Evolutionary conservation across 202 grass and related monocot species (phyloP), one percentile per base, ranked within the genome.

Genomic region (Zizania palustris): DNA sequence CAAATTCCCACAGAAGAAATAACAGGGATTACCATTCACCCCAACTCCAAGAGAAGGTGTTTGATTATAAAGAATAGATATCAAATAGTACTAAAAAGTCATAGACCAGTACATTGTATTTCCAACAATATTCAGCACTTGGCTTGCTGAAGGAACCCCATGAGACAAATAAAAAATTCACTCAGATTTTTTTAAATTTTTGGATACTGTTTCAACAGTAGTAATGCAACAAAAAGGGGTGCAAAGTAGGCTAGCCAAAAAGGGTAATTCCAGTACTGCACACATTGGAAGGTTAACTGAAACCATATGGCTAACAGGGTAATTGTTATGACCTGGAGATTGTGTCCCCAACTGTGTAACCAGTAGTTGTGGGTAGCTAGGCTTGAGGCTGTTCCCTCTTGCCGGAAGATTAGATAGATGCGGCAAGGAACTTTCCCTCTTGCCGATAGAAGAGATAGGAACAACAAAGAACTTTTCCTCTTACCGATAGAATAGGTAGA

Each of bases 61-160:
- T 36, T 33, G 5, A 36, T 55, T 42, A 64, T 21, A 22, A 65
- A 12, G 63, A 20, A 50, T 12, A 3, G 12, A 58, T 45, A 44
- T n/a, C 45, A 82, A 68, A 8, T 7, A 56, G 48, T 3, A 60
- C 41, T 34, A 6, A 20, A 6, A 20, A 75, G 48, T 28, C 34
- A 76, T 21, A 75, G 16, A 75, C 45, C 51, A 67, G 35, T 42
- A 68, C 12, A 62, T 10, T 3, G 69, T 51, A 63, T 42, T 20
- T 18, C 12, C 9, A 3, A 20, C 8, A 74, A 34, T 45, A 57
- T 51, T 45, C 36, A 54, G 61, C 69, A 22, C 38, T 69, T 38
- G 1, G 49, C 51, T 35, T 18, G 33, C 60, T 51, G 37, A 44
- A 43, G 38, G 15, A 75, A 67, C 18, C 44, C 34, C 9, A 3